These are phyloP conservation scores for Ensete glaucum DNA, from an alignment of 176 grass and related monocot species.

Conservation along the genomic window DNA sequence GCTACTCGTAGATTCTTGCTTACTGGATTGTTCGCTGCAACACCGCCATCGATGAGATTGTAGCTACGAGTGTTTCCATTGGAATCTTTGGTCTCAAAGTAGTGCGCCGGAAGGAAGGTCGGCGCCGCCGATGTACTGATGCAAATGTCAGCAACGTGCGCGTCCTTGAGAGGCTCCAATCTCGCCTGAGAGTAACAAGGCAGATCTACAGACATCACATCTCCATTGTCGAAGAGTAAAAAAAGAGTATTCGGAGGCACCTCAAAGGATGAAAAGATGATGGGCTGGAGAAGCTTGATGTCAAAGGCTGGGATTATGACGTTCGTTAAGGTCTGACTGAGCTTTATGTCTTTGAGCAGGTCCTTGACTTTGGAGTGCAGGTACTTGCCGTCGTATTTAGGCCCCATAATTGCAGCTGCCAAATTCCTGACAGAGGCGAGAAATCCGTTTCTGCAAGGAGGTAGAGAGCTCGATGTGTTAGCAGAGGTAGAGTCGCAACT, in stretches of 20 bases:
- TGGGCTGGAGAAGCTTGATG: constrained; percentile 46
- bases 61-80: constrained; percentile 31
- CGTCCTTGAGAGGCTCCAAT: constrained; percentile 27
- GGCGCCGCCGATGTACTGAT: constrained; percentile 67
- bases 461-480: too few species aligned
- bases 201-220: neutral
- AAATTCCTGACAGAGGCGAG: neutral
- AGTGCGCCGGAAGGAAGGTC: constrained; percentile 50
- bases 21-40: constrained; percentile 68
- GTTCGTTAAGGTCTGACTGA: constrained; percentile 44
- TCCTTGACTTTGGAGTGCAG: constrained; percentile 34
- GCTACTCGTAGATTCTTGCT: neutral
- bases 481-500: too few species aligned
- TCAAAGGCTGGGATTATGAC: constrained; percentile 50
- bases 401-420: neutral
- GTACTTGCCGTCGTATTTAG: constrained; percentile 46
- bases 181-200: constrained; percentile 21
- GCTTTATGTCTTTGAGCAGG: constrained; percentile 14
- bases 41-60: constrained; percentile 55
- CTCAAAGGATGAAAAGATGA: constrained; percentile 59
- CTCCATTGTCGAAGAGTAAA: neutral
- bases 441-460: neutral
- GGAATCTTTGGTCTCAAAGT: constrained; percentile 13
- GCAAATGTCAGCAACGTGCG: constrained; percentile 53
- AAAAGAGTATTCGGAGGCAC: neutral